Percentiles rank a stretch among this genome's conserved stretches.
Conservation (phyloP, 2,329 filamentous ascomycete genomes). For the Westerdykella sp. region DNA sequence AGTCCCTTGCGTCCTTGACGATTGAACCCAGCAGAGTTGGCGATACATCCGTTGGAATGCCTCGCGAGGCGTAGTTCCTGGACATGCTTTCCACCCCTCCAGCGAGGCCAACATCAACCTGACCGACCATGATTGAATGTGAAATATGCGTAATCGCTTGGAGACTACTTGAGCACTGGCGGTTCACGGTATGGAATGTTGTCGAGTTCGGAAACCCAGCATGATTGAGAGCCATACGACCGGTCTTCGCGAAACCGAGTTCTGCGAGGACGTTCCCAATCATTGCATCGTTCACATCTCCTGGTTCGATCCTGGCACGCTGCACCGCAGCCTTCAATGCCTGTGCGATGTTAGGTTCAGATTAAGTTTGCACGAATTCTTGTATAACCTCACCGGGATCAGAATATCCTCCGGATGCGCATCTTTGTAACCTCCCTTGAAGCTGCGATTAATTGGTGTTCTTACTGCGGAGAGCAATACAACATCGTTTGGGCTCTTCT, state of each 20-base stretch:
- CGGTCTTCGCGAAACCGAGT: conserved; percentile 82
- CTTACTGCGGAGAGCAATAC: conserved; percentile 88
- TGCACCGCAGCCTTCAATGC: conserved; percentile 60
- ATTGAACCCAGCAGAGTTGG: conserved; percentile 69
- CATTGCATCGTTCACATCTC: conserved; percentile 24
- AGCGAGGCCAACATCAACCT: conserved; percentile 81
- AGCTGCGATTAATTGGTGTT: conserved; percentile 78
- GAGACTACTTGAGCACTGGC: conserved; percentile 94
- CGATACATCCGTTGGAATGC: conserved; percentile 61
- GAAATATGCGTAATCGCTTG: conserved; percentile 93
- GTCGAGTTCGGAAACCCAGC: conserved; percentile 89
- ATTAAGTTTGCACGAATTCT: conserved; percentile 19
- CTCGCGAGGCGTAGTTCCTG: conserved; percentile 73
- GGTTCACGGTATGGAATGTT: conserved; percentile 74
- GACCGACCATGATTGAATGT: conserved; percentile 70
- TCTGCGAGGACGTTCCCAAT: conserved; percentile 70
- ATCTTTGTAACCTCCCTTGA: conserved; percentile 93
- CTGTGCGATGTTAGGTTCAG: conserved; percentile 50
- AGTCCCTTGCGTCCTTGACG: conserved; percentile 74
- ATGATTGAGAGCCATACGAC: conserved; percentile 78
- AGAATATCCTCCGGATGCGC: conserved; percentile 80
- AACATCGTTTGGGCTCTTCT: conserved; percentile 88
- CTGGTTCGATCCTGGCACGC: conserved; percentile 20
- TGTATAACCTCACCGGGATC: conserved; percentile 43
- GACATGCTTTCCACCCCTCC: conserved; percentile 88